Conservation (phyloP, 805 yeast species). For the Teunomyces aglyptinius region DNA sequence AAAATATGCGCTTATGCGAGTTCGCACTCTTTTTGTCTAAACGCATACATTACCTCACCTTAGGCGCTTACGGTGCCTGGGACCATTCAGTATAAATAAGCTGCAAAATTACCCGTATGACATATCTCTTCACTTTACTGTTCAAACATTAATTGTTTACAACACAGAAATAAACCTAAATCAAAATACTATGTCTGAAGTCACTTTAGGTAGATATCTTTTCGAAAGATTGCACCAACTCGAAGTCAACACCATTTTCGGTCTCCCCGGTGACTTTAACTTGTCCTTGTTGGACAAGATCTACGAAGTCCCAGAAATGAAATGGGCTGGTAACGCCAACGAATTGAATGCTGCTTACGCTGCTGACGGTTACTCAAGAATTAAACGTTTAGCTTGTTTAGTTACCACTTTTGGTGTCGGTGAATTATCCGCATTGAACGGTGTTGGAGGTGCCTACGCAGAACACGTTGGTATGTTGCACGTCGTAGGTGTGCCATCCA, state of each 20-base stretch:
- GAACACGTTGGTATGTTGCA: slow-evolving; percentile 36
- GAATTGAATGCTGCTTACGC: slow-evolving; percentile 30
- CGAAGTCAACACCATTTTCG: slow-evolving; percentile 29
- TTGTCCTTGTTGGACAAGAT: slow-evolving; percentile 32
- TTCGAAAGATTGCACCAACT: slow-evolving; percentile 34
- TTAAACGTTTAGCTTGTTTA: slow-evolving; percentile 27
- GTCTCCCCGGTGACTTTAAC: slow-evolving; percentile 37
- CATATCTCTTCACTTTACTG: background rate
- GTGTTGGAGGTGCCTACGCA: slow-evolving; percentile 35
- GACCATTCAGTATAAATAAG: background rate
- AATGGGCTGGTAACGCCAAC: slow-evolving; percentile 40
- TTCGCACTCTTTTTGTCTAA: background rate
- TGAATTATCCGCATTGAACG: slow-evolving; percentile 36
- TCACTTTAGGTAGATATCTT: slow-evolving; percentile 30
- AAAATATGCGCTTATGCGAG: slow-evolving; percentile 2
- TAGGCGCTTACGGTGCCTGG: slow-evolving; percentile 1
- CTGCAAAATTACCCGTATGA: background rate
- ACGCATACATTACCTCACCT: slow-evolving; percentile 3
- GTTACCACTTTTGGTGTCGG: slow-evolving; percentile 37
- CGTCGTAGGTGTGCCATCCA: slow-evolving; percentile 35
- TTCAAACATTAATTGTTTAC: background rate
- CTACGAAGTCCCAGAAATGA: slow-evolving; percentile 24
- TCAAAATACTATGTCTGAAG: slow-evolving; percentile 20
- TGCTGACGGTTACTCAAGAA: slow-evolving; percentile 26
- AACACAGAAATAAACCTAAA: background rate